A percentile compares a stretch with the other conserved stretches of the same genome.
These are phyloP conservation scores for Colletotrichum tabaci DNA, from an alignment of 2,329 filamentous ascomycete genomes.

Conservation along the genomic window DNA sequence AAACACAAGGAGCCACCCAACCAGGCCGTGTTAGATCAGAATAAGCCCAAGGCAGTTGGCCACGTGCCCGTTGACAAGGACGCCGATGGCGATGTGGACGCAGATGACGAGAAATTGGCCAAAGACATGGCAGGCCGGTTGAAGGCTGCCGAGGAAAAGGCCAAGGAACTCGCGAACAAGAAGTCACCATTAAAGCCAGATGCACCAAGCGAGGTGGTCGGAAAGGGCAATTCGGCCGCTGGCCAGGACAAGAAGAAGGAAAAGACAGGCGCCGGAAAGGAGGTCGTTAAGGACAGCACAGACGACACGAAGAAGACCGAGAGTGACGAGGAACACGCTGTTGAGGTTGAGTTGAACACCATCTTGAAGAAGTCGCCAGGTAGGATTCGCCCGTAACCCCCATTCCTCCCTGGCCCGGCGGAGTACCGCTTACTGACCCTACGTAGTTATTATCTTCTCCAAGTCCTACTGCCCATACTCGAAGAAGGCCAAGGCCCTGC, in stretches of 20 bases:
- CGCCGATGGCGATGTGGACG: conserved; percentile 69
- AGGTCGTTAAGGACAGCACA: conserved; percentile 50
- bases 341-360: conserved; percentile 79
- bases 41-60: conserved; percentile 55
- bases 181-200: conserved; percentile 76
- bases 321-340: conserved; percentile 72
- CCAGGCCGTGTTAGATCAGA: conserved; percentile 59
- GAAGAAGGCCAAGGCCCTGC: conserved; percentile 85
- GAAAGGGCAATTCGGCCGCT: conserved; percentile 70
- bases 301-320: conserved; percentile 59
- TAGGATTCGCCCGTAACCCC: conserved; percentile 59
- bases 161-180: conserved; percentile 77
- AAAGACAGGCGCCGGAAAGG: conserved; percentile 64
- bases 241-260: conserved; percentile 65
- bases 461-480: conserved; percentile 94
- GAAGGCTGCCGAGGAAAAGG: conserved; percentile 77
- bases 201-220: conserved; percentile 69
- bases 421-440: conserved; percentile 35
- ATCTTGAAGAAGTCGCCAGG: conserved; percentile 90
- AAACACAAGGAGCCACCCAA: conserved; percentile 43
- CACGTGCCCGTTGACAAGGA: conserved; percentile 64
- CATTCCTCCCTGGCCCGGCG: not conserved
- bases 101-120: conserved; percentile 68
- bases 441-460: conserved; percentile 91
- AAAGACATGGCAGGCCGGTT: conserved; percentile 73